Percentiles rank a stretch among this genome's conserved stretches.
Conservation (phyloP, 371 early-diverging fungal species). For the Mortierella sp. region DNA sequence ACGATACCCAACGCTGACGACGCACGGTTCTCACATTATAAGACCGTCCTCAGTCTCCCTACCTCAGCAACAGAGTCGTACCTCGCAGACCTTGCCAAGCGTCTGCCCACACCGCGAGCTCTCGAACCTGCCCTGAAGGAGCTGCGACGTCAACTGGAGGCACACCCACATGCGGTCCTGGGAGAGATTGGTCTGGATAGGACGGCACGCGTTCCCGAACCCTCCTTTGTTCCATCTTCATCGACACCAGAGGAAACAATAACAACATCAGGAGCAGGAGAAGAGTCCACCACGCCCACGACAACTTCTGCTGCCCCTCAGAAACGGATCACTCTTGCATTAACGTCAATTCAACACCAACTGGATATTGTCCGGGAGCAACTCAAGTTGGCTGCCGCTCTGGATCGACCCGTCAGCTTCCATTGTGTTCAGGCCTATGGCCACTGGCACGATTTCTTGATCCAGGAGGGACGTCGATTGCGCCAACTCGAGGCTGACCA, state of each 20-base stretch:
- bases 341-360: conserved; percentile 75
- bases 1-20: conserved; percentile 12
- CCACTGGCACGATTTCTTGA: conserved; percentile 69
- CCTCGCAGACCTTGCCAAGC: conserved; percentile 16
- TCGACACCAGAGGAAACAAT: conserved; percentile 54
- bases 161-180: conserved; percentile 70
- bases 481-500: conserved; percentile 36
- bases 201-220: conserved; percentile 71
- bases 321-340: conserved; percentile 36
- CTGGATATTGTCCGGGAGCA: conserved; percentile 75
- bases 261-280: conserved; percentile 23
- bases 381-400: conserved; percentile 76
- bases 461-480: conserved; percentile 47
- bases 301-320: not conserved
- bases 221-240: conserved; percentile 39
- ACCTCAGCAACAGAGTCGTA: conserved; percentile 26
- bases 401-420: conserved; percentile 79
- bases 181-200: conserved; percentile 94
- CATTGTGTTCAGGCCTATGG: conserved; percentile 91
- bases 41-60: conserved; percentile 30
- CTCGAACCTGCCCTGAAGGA: conserved; percentile 43
- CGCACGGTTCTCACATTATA: conserved; percentile 24
- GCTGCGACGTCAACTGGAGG: conserved; percentile 49
- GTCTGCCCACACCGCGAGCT: conserved; percentile 26
- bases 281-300: not conserved